A percentile compares a stretch with the other conserved stretches of the same genome.
phyloP scores from a whole-genome alignment of 2,329 filamentous ascomycete species.

The Scedosporium apiospermum region DNA sequence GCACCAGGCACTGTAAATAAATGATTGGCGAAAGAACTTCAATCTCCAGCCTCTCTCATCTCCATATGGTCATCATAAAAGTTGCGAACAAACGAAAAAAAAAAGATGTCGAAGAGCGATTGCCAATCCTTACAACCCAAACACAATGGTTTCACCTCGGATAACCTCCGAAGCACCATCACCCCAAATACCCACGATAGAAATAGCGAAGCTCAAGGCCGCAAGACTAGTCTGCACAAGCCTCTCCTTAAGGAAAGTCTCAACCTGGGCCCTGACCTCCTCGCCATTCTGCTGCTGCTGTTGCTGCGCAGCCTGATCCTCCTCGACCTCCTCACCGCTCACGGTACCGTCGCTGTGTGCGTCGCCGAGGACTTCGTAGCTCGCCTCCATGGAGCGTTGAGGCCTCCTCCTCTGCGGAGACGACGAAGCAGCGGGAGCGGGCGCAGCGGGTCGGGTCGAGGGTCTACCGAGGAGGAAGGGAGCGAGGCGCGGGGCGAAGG shows the following conservation, averaged over 20 bases:
- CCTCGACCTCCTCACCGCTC: slow-evolving; percentile 41
- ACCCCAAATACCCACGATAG: slow-evolving; percentile 57
- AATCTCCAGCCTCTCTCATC: no score
- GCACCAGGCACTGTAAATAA: neutral
- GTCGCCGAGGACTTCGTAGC: slow-evolving; percentile 59
- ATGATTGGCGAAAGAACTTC: neutral
- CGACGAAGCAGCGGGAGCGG: slow-evolving; percentile 16
- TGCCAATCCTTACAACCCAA: neutral
- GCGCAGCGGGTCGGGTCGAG: slow-evolving; percentile 11
- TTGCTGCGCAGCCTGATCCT: slow-evolving; percentile 14
- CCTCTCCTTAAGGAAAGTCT: slow-evolving; percentile 45
- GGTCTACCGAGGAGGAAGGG: slow-evolving; percentile 26
- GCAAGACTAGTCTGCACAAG: slow-evolving; percentile 43
- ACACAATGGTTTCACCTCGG: slow-evolving; percentile 11
- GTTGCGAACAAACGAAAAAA: no score
- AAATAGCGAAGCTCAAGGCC: slow-evolving; percentile 49
- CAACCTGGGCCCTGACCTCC: slow-evolving; percentile 47
- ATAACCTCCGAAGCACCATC: slow-evolving; percentile 34
- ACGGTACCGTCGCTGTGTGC: slow-evolving; percentile 34
- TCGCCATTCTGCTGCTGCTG: slow-evolving; percentile 48
- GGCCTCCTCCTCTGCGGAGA: slow-evolving; percentile 15
- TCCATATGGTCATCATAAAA: no score
- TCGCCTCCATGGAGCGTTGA: slow-evolving; percentile 50
- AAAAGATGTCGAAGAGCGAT: no score
- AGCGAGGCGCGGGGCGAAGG: slow-evolving; percentile 39